A percentile compares a stretch with the other conserved stretches of the same genome.
Evolutionary conservation across 768 basidiomycete species (phyloP).

Genomic region (Boletus fagicola): DNA sequence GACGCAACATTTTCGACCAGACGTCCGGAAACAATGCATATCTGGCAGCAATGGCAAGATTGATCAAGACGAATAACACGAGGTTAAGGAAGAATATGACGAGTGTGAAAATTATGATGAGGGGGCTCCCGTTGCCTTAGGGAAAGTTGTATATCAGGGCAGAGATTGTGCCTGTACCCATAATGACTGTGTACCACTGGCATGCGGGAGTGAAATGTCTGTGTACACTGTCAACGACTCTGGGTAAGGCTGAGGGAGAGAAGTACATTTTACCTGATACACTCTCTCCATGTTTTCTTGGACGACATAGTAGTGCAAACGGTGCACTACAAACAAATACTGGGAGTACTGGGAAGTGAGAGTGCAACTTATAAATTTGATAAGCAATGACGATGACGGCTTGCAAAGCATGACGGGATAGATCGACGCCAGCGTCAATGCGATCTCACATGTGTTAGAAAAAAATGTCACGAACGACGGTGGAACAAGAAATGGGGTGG

Average conservation of each 20-base stretch:
- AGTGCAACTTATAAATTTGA: too few relatives aligned
- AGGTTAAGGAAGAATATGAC: conserved; percentile 42
- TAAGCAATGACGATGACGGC: too few relatives aligned
- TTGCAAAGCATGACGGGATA: too few relatives aligned
- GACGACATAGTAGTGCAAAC: conserved; percentile 11
- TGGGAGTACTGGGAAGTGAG: too few relatives aligned
- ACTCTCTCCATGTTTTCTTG: conserved; percentile 37
- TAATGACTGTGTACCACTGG: conserved; percentile 47
- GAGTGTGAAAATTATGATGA: conserved; percentile 36
- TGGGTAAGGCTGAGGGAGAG: too few relatives aligned
- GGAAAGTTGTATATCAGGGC: conserved; percentile 43
- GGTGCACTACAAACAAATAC: background rate
- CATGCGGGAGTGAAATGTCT: conserved; percentile 49
- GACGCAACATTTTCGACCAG: conserved; percentile 47
- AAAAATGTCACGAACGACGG: too few relatives aligned
- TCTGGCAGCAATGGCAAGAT: conserved; percentile 36
- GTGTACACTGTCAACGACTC: background rate
- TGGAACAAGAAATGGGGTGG: too few relatives aligned
- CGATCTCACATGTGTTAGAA: too few relatives aligned
- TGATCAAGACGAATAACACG: conserved; percentile 38
- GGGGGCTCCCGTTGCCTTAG: conserved; percentile 37
- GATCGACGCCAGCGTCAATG: too few relatives aligned
- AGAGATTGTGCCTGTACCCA: conserved; percentile 46
- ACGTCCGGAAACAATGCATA: conserved; percentile 41
- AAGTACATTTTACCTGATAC: conserved; percentile 30